A percentile compares a stretch with the other conserved stretches of the same genome.
Evolutionary conservation across 768 basidiomycete genomes (phyloP).

Genomic region (Tylopilus balloui): DNA sequence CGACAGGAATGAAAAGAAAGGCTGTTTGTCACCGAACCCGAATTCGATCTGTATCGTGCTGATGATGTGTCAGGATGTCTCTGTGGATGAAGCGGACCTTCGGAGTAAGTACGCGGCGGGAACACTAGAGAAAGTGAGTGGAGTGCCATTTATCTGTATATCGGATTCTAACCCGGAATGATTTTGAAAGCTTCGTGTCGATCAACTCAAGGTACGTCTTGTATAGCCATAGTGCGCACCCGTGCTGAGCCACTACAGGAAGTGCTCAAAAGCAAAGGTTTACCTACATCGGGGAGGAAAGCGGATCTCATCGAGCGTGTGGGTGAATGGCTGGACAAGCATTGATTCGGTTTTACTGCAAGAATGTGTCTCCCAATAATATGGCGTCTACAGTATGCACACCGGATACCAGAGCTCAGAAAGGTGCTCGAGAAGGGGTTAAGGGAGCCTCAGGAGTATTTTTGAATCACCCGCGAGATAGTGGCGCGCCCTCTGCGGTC

Average conservation of each 20-base stretch:
- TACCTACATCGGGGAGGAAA: constrained; percentile 64
- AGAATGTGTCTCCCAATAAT: not conserved
- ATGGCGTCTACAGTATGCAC: no score
- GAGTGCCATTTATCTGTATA: not conserved
- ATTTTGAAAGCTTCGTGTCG: constrained; percentile 58
- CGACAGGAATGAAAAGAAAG: constrained; percentile 64
- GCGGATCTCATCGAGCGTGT: constrained; percentile 66
- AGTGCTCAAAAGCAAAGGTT: constrained; percentile 67
- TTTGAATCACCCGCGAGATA: no score
- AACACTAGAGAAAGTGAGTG: constrained; percentile 59
- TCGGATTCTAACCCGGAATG: constrained; percentile 8
- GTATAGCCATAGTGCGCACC: not conserved
- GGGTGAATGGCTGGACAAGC: constrained; percentile 52
- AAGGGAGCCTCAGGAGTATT: no score
- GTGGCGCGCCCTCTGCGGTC: no score
- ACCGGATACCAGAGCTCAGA: no score
- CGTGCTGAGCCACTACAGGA: constrained; percentile 40
- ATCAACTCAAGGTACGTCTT: constrained; percentile 65
- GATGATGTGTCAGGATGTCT: constrained; percentile 44
- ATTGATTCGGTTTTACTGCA: constrained; percentile 10
- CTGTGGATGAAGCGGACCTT: constrained; percentile 69
- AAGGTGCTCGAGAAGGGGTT: no score
- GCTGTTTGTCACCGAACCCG: constrained; percentile 42
- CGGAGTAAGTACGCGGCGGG: constrained; percentile 60
- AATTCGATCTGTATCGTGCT: not conserved